Evolutionary conservation across 169 alveolate species (phyloP).

Genomic region (Plasmodium vivax): DNA sequence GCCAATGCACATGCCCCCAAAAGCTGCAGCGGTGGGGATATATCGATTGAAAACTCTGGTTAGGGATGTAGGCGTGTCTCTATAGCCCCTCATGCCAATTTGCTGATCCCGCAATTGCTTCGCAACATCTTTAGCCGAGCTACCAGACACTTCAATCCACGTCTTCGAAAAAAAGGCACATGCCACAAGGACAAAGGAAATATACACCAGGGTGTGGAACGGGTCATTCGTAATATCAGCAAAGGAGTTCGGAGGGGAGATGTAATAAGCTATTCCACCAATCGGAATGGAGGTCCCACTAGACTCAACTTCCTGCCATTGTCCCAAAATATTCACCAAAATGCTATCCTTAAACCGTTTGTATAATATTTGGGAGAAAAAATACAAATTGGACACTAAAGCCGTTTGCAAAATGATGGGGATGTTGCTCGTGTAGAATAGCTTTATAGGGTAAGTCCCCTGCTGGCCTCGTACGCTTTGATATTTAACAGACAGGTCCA

Average conservation of each 20-base stretch:
- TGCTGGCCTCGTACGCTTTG: constrained; percentile 97
- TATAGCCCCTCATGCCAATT: constrained; percentile 88
- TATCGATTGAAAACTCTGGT: constrained; percentile 89
- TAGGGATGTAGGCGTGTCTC: constrained; percentile 87
- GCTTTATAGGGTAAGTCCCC: constrained; percentile 99
- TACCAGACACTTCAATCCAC: constrained; percentile 99
- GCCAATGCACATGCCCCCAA: constrained; percentile 99
- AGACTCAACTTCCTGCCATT: constrained; percentile 96
- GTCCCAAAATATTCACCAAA: constrained; percentile 94
- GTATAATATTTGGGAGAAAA: constrained; percentile 98
- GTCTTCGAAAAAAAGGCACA: constrained; percentile 99
- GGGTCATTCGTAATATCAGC: constrained; percentile 96
- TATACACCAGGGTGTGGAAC: constrained; percentile 96
- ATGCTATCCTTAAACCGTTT: constrained; percentile 97
- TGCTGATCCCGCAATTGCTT: constrained; percentile 98
- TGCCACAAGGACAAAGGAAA: constrained; percentile 96
- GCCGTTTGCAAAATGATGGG: constrained; percentile 99
- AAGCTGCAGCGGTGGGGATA: constrained; percentile 99
- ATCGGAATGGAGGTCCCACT: constrained; percentile 98
- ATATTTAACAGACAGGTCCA: constrained; percentile 95
- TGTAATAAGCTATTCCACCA: constrained; percentile 99
- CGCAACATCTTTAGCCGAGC: constrained; percentile 99
- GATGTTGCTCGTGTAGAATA: constrained; percentile 99
- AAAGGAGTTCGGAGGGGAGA: constrained; percentile 97
- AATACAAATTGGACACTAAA: constrained; percentile 98